These are phyloP conservation scores for Magnaporthales sp. DNA, from an alignment of 2,329 filamentous ascomycete genomes.

Conservation along the genomic window DNA sequence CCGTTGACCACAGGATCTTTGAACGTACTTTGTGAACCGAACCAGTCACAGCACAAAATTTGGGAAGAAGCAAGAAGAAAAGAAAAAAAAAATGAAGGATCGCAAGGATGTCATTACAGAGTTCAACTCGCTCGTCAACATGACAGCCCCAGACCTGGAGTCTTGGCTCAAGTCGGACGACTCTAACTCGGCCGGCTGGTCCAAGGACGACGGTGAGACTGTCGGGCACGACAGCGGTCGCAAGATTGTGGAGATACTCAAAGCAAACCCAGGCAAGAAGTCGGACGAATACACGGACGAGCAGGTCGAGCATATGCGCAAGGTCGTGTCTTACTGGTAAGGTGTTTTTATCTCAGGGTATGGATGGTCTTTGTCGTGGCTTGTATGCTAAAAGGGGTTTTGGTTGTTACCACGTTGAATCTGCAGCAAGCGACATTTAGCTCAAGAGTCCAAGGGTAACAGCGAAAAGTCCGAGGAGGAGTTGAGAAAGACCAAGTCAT, in stretches of 20 bases:
- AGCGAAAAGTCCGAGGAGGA: conserved; percentile 21
- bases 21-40: neutral
- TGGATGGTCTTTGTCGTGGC: neutral
- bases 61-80: neutral
- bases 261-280: conserved; percentile 51
- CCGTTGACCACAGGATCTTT: neutral
- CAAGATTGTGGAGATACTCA: conserved; percentile 54
- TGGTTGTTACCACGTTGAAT: neutral
- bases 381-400: conserved; percentile 13
- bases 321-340: conserved; percentile 50
- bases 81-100: neutral
- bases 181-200: conserved; percentile 50
- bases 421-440: conserved; percentile 50
- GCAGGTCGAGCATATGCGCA: conserved; percentile 49
- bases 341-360: conserved; percentile 13
- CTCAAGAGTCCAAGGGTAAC: conserved; percentile 49
- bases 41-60: neutral
- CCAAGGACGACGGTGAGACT: conserved; percentile 50
- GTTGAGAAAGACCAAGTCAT: conserved; percentile 43
- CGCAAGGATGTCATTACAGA: conserved; percentile 23
- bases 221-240: conserved; percentile 53
- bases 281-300: conserved; percentile 47
- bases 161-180: conserved; percentile 52
- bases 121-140: conserved; percentile 60
- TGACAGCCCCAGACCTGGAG: conserved; percentile 51